Conservation (phyloP, 345 rosid genomes). For the Hibiscus trionum region DNA sequence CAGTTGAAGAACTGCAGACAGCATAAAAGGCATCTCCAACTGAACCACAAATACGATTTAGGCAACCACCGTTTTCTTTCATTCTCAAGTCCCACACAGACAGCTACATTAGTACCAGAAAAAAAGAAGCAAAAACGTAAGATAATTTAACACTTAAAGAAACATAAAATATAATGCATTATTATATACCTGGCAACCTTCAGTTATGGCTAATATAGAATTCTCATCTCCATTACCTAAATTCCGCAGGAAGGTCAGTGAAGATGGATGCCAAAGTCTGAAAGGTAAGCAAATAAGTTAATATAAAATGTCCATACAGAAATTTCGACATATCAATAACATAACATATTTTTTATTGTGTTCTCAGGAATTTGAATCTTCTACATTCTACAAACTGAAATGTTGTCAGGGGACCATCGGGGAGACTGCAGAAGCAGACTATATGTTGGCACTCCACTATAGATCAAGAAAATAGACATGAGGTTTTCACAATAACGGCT, state of each 20-base stretch:
- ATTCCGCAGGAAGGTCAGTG: slow-evolving; percentile 40
- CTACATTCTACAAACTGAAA: neutral
- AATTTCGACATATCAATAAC: neutral
- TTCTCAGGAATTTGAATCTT: neutral
- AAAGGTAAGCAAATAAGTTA: slow-evolving; percentile 13
- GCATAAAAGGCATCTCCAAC: slow-evolving; percentile 47
- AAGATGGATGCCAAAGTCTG: slow-evolving; percentile 65
- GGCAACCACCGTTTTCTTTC: slow-evolving; percentile 64
- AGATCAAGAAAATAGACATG: neutral
- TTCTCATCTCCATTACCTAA: slow-evolving; percentile 34
- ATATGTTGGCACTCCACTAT: neutral
- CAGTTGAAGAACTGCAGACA: slow-evolving; percentile 47
- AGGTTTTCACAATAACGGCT: neutral
- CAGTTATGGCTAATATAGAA: slow-evolving; percentile 45
- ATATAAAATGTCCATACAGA: slow-evolving; percentile 1
- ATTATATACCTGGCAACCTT: slow-evolving; percentile 55
- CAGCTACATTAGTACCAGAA: slow-evolving; percentile 34
- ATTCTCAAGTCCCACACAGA: slow-evolving; percentile 56
- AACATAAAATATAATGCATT: neutral
- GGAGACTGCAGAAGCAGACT: neutral
- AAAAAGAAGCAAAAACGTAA: slow-evolving; percentile 9
- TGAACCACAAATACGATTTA: slow-evolving; percentile 52
- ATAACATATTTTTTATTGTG: neutral
- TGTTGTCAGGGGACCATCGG: neutral
- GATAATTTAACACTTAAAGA: slow-evolving; percentile 5